phyloP scores from a whole-genome alignment of 1,139 yeast genomes.

The Geotrichum phurueaensis region DNA sequence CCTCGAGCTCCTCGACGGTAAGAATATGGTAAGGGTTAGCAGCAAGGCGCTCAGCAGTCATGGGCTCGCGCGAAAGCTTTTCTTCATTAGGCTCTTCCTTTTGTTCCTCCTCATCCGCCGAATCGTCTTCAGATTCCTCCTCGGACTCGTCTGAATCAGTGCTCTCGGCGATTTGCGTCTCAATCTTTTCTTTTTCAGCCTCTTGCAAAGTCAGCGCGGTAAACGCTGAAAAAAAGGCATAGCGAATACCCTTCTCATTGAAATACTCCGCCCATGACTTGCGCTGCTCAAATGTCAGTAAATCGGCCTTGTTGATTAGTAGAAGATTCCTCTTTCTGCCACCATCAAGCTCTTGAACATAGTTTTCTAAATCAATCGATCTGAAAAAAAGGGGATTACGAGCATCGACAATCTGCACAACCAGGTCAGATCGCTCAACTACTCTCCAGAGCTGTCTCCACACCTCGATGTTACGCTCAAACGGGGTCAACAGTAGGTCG shows the following conservation, averaged over 20 bases:
- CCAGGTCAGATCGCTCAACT: slow-evolving; percentile 86
- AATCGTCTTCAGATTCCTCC: slow-evolving; percentile 21
- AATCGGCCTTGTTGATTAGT: slow-evolving; percentile 90
- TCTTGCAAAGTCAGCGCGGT: slow-evolving; percentile 45
- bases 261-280: slow-evolving; percentile 83
- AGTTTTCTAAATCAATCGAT: slow-evolving; percentile 79
- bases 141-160: slow-evolving; percentile 24
- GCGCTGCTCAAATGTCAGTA: slow-evolving; percentile 72
- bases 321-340: slow-evolving; percentile 65
- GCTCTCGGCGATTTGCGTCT: slow-evolving; percentile 24
- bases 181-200: slow-evolving; percentile 20
- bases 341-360: slow-evolving; percentile 68
- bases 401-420: slow-evolving; percentile 97
- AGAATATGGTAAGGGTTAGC: slow-evolving; percentile 60
- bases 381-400: slow-evolving; percentile 88
- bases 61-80: slow-evolving; percentile 13
- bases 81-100: slow-evolving; percentile 19
- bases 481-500: slow-evolving; percentile 87
- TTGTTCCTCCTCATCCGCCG: slow-evolving; percentile 20
- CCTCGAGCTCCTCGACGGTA: slow-evolving; percentile 78
- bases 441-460: slow-evolving; percentile 99
- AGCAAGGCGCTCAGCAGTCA: slow-evolving; percentile 13
- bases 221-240: slow-evolving; percentile 89
- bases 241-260: slow-evolving; percentile 58
- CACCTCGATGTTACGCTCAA: slow-evolving; percentile 93